phyloP scores from a whole-genome alignment of 148 eudicot species.

The Spergularia bocconei region DNA sequence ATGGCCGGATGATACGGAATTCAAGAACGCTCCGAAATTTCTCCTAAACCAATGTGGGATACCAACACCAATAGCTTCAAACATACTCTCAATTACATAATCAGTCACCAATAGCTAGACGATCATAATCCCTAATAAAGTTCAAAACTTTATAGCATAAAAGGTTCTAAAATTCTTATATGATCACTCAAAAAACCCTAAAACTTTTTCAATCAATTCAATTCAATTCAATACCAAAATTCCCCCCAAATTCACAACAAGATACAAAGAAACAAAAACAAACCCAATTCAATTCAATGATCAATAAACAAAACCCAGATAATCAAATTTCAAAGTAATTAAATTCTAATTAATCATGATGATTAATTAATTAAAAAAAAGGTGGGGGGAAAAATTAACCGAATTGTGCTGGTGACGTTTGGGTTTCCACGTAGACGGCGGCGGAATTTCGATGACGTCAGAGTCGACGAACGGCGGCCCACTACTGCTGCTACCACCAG shows the following conservation, averaged over 20 bases:
- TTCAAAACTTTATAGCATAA: background rate
- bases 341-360: background rate
- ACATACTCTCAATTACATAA: no score
- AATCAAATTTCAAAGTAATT: background rate
- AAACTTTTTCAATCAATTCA: background rate
- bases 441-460: conserved; percentile 53
- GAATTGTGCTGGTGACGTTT: conserved; percentile 34
- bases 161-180: background rate
- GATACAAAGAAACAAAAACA: background rate
- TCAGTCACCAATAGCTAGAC: no score
- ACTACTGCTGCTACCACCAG: conserved; percentile 34
- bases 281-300: background rate
- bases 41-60: no score
- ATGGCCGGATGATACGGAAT: no score
- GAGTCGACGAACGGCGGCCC: conserved; percentile 37
- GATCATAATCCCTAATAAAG: background rate
- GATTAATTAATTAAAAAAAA: background rate
- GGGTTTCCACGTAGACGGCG: conserved; percentile 38
- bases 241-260: background rate
- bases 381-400: conserved; percentile 30
- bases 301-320: conserved; percentile 8
- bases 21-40: no score
- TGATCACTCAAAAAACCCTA: background rate
- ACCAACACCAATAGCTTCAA: no score
- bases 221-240: conserved; percentile 3